These are phyloP conservation scores for Lactarius tabidus DNA, from an alignment of 768 basidiomycete genomes.

Conservation along the genomic window DNA sequence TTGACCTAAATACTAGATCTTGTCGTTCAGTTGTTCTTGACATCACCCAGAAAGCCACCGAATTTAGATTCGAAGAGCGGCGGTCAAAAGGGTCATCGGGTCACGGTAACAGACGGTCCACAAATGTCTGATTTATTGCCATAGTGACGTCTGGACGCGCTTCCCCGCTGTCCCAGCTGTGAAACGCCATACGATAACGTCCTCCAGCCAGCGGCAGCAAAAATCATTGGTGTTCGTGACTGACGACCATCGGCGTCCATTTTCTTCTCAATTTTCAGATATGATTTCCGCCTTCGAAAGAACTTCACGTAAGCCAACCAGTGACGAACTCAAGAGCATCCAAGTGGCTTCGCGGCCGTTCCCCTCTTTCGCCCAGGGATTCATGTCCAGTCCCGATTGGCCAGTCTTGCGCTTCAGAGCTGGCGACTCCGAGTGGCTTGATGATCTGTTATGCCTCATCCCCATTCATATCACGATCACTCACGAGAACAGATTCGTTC, in stretches of 20 bases:
- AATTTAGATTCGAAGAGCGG: constrained; percentile 51
- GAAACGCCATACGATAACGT: constrained; percentile 16
- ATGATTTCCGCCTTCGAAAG: constrained; percentile 46
- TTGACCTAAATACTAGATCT: constrained; percentile 35
- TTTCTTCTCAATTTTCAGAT: constrained; percentile 42
- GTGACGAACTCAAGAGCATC: constrained; percentile 40
- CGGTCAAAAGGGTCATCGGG: constrained; percentile 29
- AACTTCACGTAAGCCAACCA: constrained; percentile 50
- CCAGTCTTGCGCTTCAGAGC: constrained; percentile 39
- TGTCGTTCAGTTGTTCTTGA: constrained; percentile 45
- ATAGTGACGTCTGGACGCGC: constrained; percentile 16
- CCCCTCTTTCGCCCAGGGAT: constrained; percentile 26
- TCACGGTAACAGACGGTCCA: constrained; percentile 33
- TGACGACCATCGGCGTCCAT: constrained; percentile 35
- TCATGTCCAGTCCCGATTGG: constrained; percentile 17
- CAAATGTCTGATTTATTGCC: constrained; percentile 33
- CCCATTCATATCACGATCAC: constrained; percentile 62
- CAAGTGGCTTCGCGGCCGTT: constrained; percentile 35
- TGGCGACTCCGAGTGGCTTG: constrained; percentile 66
- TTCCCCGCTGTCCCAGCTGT: constrained; percentile 18
- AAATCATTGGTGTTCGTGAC: constrained; percentile 45
- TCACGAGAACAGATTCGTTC: constrained; percentile 56
- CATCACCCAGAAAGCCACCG: constrained; percentile 53
- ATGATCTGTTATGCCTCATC: constrained; percentile 56
- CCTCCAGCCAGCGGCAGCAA: constrained; percentile 29